Conservation (phyloP, 2,329 filamentous ascomycete species). For the Teratosphaeria zuluensis region DNA sequence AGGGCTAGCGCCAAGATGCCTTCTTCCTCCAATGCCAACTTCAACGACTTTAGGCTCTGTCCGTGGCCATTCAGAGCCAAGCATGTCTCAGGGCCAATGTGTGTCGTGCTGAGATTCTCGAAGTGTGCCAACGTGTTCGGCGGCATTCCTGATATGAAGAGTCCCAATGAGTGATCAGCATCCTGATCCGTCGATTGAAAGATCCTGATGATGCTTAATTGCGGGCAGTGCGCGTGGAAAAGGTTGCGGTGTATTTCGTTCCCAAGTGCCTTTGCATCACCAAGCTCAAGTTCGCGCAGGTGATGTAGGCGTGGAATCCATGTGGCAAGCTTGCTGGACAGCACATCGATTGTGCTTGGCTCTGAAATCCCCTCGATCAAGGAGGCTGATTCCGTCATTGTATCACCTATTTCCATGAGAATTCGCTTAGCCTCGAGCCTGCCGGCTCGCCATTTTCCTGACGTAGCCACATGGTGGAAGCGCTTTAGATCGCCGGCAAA, state of each 20-base stretch:
- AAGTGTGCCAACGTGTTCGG: constrained; percentile 51
- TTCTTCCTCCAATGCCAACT: constrained; percentile 41
- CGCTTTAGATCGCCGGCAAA: constrained; percentile 39
- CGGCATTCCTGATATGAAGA: constrained; percentile 48
- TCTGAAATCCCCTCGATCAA: constrained; percentile 44
- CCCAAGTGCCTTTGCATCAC: constrained; percentile 51
- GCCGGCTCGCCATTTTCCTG: constrained; percentile 17
- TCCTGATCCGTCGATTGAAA: constrained; percentile 38
- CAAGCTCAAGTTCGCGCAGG: constrained; percentile 50
- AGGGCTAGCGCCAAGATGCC: constrained; percentile 39
- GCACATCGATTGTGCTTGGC: constrained; percentile 35
- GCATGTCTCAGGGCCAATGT: constrained; percentile 47
- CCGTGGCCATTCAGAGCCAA: constrained; percentile 43
- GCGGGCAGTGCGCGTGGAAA: constrained; percentile 49
- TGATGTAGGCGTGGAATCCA: constrained; percentile 53
- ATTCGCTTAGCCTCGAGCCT: constrained; percentile 33
- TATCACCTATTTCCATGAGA: constrained; percentile 40
- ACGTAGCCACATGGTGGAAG: constrained; percentile 30
- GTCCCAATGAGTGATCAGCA: constrained; percentile 49
- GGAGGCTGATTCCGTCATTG: constrained; percentile 27
- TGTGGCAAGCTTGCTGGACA: constrained; percentile 42
- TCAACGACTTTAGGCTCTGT: constrained; percentile 45
- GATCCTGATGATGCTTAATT: constrained; percentile 52
- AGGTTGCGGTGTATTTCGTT: constrained; percentile 43
- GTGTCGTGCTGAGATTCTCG: constrained; percentile 47